Evolutionary conservation across 75 land plant genomes (phyloP).

Genomic region (Sequoia sempervirens): DNA sequence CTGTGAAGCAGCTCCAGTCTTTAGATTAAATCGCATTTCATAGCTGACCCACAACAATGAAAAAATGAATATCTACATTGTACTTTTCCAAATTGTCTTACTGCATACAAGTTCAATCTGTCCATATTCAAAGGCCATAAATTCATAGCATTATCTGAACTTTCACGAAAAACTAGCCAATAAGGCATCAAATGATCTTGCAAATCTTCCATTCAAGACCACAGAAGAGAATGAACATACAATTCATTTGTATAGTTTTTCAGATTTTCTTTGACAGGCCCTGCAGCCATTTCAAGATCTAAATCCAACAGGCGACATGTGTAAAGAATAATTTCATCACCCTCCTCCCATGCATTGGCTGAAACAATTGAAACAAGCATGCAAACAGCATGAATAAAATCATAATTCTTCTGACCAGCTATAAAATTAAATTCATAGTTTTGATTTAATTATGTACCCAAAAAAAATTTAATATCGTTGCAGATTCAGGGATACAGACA

Average conservation of each 20-base stretch:
- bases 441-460: background rate
- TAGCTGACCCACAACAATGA: conserved; percentile 40
- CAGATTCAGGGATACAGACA: background rate
- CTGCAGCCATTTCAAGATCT: conserved; percentile 61
- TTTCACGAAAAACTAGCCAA: too few species aligned
- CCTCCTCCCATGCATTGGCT: conserved; percentile 99
- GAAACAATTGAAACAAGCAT: conserved; percentile 3
- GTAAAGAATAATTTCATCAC: conserved; percentile 77
- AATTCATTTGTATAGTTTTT: conserved; percentile 56
- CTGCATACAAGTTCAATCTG: background rate
- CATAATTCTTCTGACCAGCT: background rate
- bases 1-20: conserved; percentile 74
- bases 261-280: conserved; percentile 42
- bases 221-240: conserved; percentile 28
- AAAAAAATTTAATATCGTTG: background rate
- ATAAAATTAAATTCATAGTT: background rate
- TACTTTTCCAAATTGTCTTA: background rate
- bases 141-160: background rate
- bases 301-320: conserved; percentile 73
- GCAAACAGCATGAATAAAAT: background rate
- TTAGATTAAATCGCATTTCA: conserved; percentile 88
- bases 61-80: background rate
- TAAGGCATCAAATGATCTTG: background rate
- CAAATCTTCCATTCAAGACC: background rate
- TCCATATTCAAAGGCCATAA: background rate